Evolutionary conservation across 139 green algal species (phyloP).

Genomic region (Pleodorina starrii): DNA sequence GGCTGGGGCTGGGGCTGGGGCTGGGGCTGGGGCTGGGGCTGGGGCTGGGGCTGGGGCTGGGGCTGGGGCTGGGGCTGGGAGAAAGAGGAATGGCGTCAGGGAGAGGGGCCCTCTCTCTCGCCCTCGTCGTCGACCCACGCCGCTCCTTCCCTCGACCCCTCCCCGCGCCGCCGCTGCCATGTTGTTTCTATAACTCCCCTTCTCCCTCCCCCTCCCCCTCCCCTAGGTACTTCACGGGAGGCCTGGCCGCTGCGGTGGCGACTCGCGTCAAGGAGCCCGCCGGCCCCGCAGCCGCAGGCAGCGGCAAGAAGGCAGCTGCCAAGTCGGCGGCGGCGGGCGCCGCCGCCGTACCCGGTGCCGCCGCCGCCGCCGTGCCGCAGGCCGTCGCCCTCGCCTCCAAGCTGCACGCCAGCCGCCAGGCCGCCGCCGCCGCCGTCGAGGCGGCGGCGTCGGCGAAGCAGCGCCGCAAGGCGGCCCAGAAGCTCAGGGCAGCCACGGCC

Average conservation of each 20-base stretch:
- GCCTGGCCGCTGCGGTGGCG: constrained; percentile 30
- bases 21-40: too few relatives aligned
- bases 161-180: too few relatives aligned
- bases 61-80: too few relatives aligned
- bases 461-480: neutral
- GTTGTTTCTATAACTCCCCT: too few relatives aligned
- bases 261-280: neutral
- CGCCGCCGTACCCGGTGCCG: constrained; percentile 61
- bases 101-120: too few relatives aligned
- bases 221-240: constrained; percentile 61
- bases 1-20: too few relatives aligned
- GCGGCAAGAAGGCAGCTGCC: neutral
- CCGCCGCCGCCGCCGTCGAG: neutral
- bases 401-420: constrained; percentile 37
- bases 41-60: too few relatives aligned
- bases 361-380: constrained; percentile 37
- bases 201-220: too few relatives aligned
- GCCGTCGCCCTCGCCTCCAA: constrained; percentile 55
- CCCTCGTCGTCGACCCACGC: too few relatives aligned
- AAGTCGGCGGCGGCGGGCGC: neutral
- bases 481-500: neutral
- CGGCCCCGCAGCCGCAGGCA: neutral
- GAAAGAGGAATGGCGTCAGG: too few relatives aligned
- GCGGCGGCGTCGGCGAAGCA: neutral
- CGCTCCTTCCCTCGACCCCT: too few relatives aligned